Evolutionary conservation across 192 early-diverging fungal genomes (phyloP).

Genomic region (Coemansia sp.): DNA sequence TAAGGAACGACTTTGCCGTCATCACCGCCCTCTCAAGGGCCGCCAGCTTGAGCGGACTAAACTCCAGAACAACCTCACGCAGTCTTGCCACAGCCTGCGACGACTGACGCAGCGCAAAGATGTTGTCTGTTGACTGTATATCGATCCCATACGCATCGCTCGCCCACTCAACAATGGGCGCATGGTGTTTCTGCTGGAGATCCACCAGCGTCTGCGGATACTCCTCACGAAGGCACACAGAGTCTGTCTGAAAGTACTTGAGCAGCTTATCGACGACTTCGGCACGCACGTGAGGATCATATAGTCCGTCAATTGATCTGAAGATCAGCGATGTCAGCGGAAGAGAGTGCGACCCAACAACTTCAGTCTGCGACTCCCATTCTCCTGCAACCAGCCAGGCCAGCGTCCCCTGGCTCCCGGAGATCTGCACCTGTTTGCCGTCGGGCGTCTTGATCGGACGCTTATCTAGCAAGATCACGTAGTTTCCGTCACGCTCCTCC

Average conservation of each 20-base stretch:
- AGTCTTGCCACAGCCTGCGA: constrained; percentile 61
- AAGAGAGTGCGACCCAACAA: constrained; percentile 81
- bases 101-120: constrained; percentile 69
- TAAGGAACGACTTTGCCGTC: constrained; percentile 87
- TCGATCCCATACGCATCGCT: constrained; percentile 63
- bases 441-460: constrained; percentile 81
- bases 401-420: constrained; percentile 59
- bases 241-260: constrained; percentile 85
- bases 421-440: constrained; percentile 66
- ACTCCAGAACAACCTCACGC: constrained; percentile 55
- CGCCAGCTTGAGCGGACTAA: constrained; percentile 73
- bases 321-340: constrained; percentile 91
- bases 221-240: constrained; percentile 81
- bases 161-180: constrained; percentile 79
- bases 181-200: constrained; percentile 78
- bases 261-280: constrained; percentile 76
- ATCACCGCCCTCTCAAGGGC: constrained; percentile 88
- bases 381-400: constrained; percentile 87
- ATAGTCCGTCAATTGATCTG: constrained; percentile 77
- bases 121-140: constrained; percentile 70
- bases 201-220: constrained; percentile 76
- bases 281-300: constrained; percentile 58
- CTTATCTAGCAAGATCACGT: constrained; percentile 71
- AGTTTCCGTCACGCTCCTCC: constrained; percentile 45
- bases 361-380: constrained; percentile 85